Evolutionary conservation across 257 asterid species (phyloP).

Genomic region (Solanum acaule): DNA sequence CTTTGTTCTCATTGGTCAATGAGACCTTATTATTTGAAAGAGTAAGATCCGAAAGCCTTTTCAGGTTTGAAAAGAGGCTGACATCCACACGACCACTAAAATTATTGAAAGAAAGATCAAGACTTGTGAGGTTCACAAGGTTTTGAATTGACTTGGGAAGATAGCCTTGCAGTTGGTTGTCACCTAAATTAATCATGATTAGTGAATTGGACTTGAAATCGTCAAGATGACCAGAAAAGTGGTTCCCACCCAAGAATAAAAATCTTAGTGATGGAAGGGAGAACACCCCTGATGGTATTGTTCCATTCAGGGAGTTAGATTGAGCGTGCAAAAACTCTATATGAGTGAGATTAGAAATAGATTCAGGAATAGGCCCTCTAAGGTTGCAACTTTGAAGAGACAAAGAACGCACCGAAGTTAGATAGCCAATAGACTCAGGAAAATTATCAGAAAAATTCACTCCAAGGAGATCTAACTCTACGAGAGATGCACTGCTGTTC

Average conservation of each 20-base stretch:
- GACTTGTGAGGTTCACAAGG: no score
- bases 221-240: no score
- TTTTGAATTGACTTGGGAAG: no score
- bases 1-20: no score
- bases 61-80: no score
- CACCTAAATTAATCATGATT: accelerated
- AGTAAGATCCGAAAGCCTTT: no score
- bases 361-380: background rate
- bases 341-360: background rate
- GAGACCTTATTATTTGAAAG: no score
- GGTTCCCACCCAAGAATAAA: accelerated
- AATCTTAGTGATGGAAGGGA: background rate
- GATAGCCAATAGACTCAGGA: background rate
- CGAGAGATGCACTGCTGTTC: background rate
- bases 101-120: no score
- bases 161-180: no score
- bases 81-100: no score
- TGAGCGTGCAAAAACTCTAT: background rate
- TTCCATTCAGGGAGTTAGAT: background rate
- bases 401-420: background rate
- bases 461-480: background rate
- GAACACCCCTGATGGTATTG: background rate
- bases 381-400: background rate
- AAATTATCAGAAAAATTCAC: background rate
- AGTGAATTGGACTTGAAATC: no score